Evolutionary conservation across 768 basidiomycete species (phyloP).

Genomic region (Boletales sp.): DNA sequence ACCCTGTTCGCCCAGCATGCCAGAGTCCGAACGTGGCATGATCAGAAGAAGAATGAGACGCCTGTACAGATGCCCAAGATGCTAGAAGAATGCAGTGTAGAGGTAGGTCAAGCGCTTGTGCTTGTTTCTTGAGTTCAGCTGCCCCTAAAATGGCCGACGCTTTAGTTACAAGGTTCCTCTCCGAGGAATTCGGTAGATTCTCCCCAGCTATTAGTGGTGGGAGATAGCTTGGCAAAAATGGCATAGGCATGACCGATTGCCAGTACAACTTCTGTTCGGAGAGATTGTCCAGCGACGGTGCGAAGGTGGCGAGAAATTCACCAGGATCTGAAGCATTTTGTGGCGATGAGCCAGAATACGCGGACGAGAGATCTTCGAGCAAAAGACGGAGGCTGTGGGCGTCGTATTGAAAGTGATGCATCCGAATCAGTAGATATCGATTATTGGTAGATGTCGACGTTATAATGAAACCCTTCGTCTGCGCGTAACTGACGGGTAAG

Average conservation of each 20-base stretch:
- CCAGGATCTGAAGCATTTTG: neutral
- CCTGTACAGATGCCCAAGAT: conserved; percentile 42
- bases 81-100: conserved; percentile 41
- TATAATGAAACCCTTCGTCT: conserved; percentile 21
- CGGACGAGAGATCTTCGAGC: conserved; percentile 35
- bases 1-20: conserved; percentile 43
- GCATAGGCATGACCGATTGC: conserved; percentile 29
- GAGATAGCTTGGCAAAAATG: conserved; percentile 26
- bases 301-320: too few relatives aligned
- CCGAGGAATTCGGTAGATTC: neutral
- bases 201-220: conserved; percentile 13
- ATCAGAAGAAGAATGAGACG: conserved; percentile 22
- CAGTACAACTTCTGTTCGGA: conserved; percentile 33
- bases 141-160: conserved; percentile 41
- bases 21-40: conserved; percentile 42
- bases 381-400: conserved; percentile 44
- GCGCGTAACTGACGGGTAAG: conserved; percentile 15
- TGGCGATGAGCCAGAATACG: conserved; percentile 31
- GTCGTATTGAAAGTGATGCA: conserved; percentile 52
- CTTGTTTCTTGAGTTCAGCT: conserved; percentile 43
- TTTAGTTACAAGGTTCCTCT: conserved; percentile 24
- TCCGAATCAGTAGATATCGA: conserved; percentile 28
- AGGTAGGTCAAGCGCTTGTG: conserved; percentile 35
- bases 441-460: conserved; percentile 2
- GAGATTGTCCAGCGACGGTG: conserved; percentile 9